A percentile compares a stretch with the other conserved stretches of the same genome.
phyloP scores from a whole-genome alignment of 78 protist species.

The Polysphondylium violaceum region DNA sequence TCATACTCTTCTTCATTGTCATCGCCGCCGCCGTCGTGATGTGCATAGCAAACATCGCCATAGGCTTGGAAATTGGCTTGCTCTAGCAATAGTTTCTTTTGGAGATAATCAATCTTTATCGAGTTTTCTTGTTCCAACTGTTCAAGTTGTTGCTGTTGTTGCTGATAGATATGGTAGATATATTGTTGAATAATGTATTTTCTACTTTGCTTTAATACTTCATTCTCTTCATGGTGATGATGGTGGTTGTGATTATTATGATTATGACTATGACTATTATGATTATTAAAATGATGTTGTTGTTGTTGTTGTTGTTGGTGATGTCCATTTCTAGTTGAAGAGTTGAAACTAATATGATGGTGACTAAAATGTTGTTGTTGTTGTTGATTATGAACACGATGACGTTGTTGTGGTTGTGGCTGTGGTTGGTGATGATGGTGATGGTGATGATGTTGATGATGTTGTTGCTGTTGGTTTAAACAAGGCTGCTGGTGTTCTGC shows the following conservation, averaged over 20 bases:
- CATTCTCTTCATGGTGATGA: neutral
- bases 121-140: neutral
- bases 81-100: neutral
- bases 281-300: neutral
- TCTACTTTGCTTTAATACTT: neutral
- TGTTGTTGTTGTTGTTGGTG: conserved; percentile 5
- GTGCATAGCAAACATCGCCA: no score
- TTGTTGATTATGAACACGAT: neutral
- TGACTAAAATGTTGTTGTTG: conserved; percentile 16
- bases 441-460: neutral
- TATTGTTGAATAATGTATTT: conserved; percentile 29
- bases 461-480: no score
- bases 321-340: neutral
- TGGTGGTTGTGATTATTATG: conserved; percentile 7
- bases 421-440: neutral
- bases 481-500: no score
- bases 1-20: conserved; percentile 5
- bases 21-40: neutral
- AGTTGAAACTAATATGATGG: neutral
- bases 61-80: no score
- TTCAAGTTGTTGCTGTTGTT: conserved; percentile 15
- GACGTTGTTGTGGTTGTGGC: neutral
- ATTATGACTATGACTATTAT: neutral
- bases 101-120: neutral
- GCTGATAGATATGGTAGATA: conserved; percentile 5